Evolutionary conservation across 2,329 filamentous ascomycete species (phyloP).

Genomic region (Knoxdaviesia capensis): DNA sequence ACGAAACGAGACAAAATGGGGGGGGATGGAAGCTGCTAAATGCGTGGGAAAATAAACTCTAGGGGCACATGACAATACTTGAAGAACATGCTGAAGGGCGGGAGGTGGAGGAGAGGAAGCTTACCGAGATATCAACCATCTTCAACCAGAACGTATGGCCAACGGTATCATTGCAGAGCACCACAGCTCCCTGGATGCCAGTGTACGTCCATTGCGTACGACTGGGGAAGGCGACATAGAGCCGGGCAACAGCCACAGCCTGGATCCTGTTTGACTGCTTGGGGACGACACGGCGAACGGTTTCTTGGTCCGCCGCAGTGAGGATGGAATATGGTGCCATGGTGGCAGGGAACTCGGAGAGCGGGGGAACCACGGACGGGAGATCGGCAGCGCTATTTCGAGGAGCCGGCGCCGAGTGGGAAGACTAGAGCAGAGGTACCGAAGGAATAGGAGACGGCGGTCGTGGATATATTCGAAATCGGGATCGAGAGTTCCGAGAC

Average conservation of each 20-base stretch:
- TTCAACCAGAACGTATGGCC: conserved; percentile 96
- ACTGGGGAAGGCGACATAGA: conserved; percentile 85
- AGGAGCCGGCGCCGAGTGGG: too few relatives aligned
- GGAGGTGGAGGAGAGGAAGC: conserved; percentile 13
- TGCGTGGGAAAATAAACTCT: too few relatives aligned
- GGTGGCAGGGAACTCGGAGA: conserved; percentile 7
- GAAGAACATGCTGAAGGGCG: conserved; percentile 2
- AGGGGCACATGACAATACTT: conserved; percentile 4
- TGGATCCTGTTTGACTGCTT: conserved; percentile 96
- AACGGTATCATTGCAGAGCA: conserved; percentile 82
- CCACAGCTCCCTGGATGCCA: conserved; percentile 75
- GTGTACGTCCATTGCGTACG: conserved; percentile 81
- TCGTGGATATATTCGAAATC: too few relatives aligned
- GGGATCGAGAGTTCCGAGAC: too few relatives aligned
- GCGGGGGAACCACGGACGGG: not conserved
- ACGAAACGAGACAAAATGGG: too few relatives aligned
- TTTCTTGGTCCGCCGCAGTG: conserved; percentile 86
- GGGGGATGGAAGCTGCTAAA: not conserved
- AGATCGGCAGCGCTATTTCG: not conserved
- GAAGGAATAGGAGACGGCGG: too few relatives aligned
- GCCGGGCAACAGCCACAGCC: conserved; percentile 76
- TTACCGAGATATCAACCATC: conserved; percentile 85
- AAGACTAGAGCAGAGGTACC: too few relatives aligned
- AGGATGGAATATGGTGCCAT: conserved; percentile 43
- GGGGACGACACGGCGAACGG: conserved; percentile 81